Evolutionary conservation across 805 yeast species (phyloP).

Genomic region (Candida sakaeoensis): DNA sequence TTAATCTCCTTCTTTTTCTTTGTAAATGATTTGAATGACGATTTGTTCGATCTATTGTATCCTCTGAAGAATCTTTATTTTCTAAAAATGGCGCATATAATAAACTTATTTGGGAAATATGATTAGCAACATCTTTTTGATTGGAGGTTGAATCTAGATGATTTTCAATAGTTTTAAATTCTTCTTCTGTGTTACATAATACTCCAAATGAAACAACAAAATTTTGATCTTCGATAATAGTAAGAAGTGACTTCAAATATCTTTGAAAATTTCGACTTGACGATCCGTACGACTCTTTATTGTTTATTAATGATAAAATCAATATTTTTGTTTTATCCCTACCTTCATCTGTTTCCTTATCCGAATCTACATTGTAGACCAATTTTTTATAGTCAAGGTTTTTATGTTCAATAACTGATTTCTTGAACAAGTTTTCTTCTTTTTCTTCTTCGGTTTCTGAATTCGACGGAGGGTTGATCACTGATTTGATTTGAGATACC

Average conservation of each 20-base stretch:
- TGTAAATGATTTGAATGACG: slow-evolving; percentile 29
- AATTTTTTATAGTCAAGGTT: slow-evolving; percentile 1
- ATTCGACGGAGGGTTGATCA: background rate
- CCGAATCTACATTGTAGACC: background rate
- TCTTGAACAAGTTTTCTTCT: background rate
- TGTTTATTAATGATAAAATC: background rate
- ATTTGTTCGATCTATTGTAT: slow-evolving; percentile 14
- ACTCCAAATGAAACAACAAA: slow-evolving; percentile 24
- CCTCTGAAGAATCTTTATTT: slow-evolving; percentile 11
- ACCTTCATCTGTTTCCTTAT: background rate
- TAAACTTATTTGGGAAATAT: slow-evolving; percentile 18
- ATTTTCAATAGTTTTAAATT: slow-evolving; percentile 18
- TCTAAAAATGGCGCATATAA: slow-evolving; percentile 35
- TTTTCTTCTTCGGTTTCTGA: background rate
- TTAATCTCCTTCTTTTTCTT: slow-evolving; percentile 29
- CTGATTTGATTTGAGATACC: background rate
- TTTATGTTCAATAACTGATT: background rate
- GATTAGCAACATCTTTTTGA: slow-evolving; percentile 7
- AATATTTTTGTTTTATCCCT: background rate
- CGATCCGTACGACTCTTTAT: slow-evolving; percentile 2
- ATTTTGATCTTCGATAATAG: slow-evolving; percentile 18
- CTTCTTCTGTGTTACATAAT: slow-evolving; percentile 26
- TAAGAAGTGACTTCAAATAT: slow-evolving; percentile 25
- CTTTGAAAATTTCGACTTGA: slow-evolving; percentile 20
- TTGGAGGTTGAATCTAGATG: slow-evolving; percentile 15